phyloP scores from a whole-genome alignment of 768 basidiomycete genomes.

The Aureoboletus auriporus region DNA sequence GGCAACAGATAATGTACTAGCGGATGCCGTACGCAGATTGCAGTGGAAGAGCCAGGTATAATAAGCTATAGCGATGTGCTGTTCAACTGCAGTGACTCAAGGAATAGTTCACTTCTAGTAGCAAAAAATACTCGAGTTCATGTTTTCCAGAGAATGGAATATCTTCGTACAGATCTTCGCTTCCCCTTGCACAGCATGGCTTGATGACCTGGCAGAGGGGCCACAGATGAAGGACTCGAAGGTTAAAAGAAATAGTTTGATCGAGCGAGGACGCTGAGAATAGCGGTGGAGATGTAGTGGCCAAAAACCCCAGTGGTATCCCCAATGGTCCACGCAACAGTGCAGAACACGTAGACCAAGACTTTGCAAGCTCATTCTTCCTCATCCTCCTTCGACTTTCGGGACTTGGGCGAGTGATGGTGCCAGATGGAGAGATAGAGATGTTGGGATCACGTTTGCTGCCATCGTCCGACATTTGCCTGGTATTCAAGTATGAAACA shows the following conservation, averaged over 20 bases:
- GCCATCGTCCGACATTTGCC: too few relatives aligned
- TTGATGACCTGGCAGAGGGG: constrained; percentile 5
- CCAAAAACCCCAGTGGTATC: constrained; percentile 41
- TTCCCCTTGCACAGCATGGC: constrained; percentile 19
- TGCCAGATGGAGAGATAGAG: too few relatives aligned
- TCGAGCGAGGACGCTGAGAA: constrained; percentile 10
- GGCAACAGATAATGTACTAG: too few relatives aligned
- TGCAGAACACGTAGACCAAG: constrained; percentile 54
- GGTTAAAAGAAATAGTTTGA: constrained; percentile 11
- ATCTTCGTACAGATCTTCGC: constrained; percentile 17
- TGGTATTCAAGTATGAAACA: too few relatives aligned
- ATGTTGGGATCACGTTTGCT: too few relatives aligned
- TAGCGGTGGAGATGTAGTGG: constrained; percentile 12
- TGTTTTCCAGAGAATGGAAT: background rate
- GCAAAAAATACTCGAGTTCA: background rate
- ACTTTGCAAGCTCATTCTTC: too few relatives aligned
- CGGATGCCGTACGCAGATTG: too few relatives aligned
- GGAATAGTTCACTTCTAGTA: background rate
- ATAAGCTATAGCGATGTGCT: too few relatives aligned
- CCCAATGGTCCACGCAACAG: constrained; percentile 53
- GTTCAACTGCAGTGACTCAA: background rate
- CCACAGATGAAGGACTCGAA: background rate
- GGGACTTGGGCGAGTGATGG: too few relatives aligned
- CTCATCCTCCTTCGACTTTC: too few relatives aligned
- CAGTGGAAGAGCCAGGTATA: constrained; percentile 3